Evolutionary conservation across 192 early-diverging fungal genomes (phyloP), one percentile per base, ranked within the genome.

Genomic region (Backusella mclennaniae): DNA sequence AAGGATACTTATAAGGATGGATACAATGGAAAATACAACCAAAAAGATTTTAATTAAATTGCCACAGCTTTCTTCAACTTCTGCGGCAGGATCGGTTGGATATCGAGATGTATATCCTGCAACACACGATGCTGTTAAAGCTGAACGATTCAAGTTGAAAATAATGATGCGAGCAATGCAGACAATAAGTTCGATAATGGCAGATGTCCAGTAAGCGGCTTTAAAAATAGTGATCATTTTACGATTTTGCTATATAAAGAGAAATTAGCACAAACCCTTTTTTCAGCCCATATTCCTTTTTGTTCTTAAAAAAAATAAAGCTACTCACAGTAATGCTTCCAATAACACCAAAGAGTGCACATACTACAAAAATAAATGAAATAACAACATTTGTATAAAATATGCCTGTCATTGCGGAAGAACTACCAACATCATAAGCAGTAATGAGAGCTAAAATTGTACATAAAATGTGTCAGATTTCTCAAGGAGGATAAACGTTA

Each of bases 191-290:
- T 41, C 68, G 15, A 81, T 29, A 49, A 81, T 70, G 4, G 73
- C 69, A 73, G 77, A 68, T 12, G 70, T 35, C 80, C 80, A 81
- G 41, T 81, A 77, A 19, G 77, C 49, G 9, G 69, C 56, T 39
- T 69, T 76, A 39, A 81, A 81, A 23, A 81, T 2, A 3, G 36
- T 17, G 26, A 71, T 74, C 73, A 81, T 71, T 17, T n/a, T 35
- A 33, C 80, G 75, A 42, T 77, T 76, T 76, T 81, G 71, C 77
- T 78, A 77, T 71, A 77, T 23, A 66, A 44, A 71, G 35, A 71
- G 38, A 68, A 44, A 69, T 49, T 44, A 67, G 66, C 12, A 12
- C 6, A 33, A 33, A 33, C 33, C 33, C 33, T 33, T 33, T 35
- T 7, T 35, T 19, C 15, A 33, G 19, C 59, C 74, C 26, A 38